Percentiles rank a stretch among this genome's conserved stretches.
Conservation (phyloP, 2,329 filamentous ascomycete genomes). For the Talaromyces sp. region DNA sequence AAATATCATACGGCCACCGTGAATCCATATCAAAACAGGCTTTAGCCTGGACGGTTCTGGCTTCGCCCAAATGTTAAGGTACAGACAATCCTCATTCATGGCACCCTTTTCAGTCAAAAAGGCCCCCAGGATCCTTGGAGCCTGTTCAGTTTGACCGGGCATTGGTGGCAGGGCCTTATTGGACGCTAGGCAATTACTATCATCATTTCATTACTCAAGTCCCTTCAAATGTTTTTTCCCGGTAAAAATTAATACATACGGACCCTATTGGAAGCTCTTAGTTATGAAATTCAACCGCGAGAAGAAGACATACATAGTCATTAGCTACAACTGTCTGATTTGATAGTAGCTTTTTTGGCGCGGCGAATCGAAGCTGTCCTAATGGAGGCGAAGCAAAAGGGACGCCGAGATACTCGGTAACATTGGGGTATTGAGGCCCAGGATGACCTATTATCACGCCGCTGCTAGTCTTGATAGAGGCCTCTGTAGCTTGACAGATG, state of each 20-base stretch:
- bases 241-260: conserved; percentile 8
- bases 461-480: conserved; percentile 24
- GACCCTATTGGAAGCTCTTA: conserved; percentile 10
- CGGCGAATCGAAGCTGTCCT: conserved; percentile 30
- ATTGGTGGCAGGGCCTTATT: conserved; percentile 19
- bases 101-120: conserved; percentile 24
- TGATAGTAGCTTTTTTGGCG: conserved; percentile 21
- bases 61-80: conserved; percentile 37
- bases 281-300: not conserved
- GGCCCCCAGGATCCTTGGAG: conserved; percentile 19
- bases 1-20: conserved; percentile 36
- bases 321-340: not conserved
- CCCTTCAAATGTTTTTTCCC: no score
- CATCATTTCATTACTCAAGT: not conserved
- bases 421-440: conserved; percentile 12
- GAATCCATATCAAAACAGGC: conserved; percentile 46
- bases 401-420: conserved; percentile 33
- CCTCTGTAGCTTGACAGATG: not conserved
- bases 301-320: not conserved
- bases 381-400: conserved; percentile 32
- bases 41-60: conserved; percentile 25
- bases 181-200: conserved; percentile 29
- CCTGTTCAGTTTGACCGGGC: conserved; percentile 26
- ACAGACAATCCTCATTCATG: conserved; percentile 41
- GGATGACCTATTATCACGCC: conserved; percentile 28